Evolutionary conservation across 768 basidiomycete species (phyloP).

Genomic region (Boletellus ananiceps): DNA sequence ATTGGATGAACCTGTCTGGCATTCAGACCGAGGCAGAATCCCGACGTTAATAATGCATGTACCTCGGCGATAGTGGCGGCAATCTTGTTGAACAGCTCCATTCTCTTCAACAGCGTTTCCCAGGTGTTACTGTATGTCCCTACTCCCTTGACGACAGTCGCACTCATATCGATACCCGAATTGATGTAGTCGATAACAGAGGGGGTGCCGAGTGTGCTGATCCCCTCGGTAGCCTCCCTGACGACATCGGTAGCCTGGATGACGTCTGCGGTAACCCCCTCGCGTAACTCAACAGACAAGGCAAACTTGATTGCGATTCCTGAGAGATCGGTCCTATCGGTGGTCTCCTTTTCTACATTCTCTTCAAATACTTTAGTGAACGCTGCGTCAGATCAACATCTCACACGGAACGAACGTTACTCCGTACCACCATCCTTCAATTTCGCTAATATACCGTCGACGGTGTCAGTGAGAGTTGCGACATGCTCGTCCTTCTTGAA

Average conservation of each 20-base stretch:
- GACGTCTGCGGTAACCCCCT: neutral
- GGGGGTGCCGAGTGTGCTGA: too few relatives aligned
- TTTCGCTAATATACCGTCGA: neutral
- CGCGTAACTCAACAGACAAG: too few relatives aligned
- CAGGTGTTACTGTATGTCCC: neutral
- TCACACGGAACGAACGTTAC: too few relatives aligned
- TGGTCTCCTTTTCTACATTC: too few relatives aligned
- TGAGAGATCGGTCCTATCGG: too few relatives aligned
- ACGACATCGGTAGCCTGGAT: neutral
- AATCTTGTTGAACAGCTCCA: neutral
- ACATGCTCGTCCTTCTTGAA: too few relatives aligned
- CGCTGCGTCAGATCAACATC: too few relatives aligned
- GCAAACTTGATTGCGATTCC: too few relatives aligned
- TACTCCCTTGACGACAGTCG: neutral
- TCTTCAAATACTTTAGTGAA: too few relatives aligned
- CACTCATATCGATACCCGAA: neutral
- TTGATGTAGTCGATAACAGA: too few relatives aligned
- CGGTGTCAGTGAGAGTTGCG: neutral
- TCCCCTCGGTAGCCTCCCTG: too few relatives aligned
- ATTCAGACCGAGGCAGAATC: neutral
- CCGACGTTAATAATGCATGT: neutral
- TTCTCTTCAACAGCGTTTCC: neutral
- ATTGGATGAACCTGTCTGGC: neutral
- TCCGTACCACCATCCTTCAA: neutral
- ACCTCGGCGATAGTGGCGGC: neutral